phyloP scores from a whole-genome alignment of 75 land plant genomes.

The Pinus albicaulis region DNA sequence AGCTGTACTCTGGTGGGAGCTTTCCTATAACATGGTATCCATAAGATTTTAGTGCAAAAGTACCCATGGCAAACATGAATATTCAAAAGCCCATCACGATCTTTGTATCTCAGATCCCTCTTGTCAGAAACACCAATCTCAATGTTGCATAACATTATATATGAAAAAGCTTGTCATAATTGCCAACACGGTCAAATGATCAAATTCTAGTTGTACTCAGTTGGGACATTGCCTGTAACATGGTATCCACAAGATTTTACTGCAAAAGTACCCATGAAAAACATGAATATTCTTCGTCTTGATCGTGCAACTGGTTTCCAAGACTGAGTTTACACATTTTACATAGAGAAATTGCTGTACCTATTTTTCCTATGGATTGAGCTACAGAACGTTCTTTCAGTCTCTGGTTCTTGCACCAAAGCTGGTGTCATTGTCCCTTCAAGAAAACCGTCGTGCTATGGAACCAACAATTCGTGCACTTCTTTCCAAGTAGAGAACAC shows the following conservation, averaged over 20 bases:
- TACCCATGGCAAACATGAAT: constrained; percentile 62
- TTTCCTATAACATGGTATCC: constrained; percentile 65
- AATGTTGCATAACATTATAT: not conserved
- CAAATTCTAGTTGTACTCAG: constrained; percentile 14
- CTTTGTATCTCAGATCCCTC: too few relatives aligned
- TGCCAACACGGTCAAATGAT: not conserved
- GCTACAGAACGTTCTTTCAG: constrained; percentile 64
- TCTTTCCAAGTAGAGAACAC: constrained; percentile 1
- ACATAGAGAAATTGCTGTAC: constrained; percentile 64
- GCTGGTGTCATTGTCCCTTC: too few relatives aligned
- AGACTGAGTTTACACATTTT: constrained; percentile 91
- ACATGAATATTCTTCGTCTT: constrained; percentile 65
- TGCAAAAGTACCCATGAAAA: constrained; percentile 71
- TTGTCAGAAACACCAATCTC: not conserved
- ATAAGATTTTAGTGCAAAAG: constrained; percentile 50
- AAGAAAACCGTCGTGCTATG: not conserved
- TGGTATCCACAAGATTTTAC: constrained; percentile 70
- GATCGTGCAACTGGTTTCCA: constrained; percentile 75
- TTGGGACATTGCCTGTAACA: constrained; percentile 23
- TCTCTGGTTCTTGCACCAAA: constrained; percentile 47
- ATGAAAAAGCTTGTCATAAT: not conserved
- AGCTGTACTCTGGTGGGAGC: constrained; percentile 8
- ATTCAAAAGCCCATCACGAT: not conserved
- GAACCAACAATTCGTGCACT: not conserved
- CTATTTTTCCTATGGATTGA: constrained; percentile 83